Evolutionary conservation across 2,329 filamentous ascomycete genomes (phyloP).

Genomic region (Dactylonectria estremocensis): DNA sequence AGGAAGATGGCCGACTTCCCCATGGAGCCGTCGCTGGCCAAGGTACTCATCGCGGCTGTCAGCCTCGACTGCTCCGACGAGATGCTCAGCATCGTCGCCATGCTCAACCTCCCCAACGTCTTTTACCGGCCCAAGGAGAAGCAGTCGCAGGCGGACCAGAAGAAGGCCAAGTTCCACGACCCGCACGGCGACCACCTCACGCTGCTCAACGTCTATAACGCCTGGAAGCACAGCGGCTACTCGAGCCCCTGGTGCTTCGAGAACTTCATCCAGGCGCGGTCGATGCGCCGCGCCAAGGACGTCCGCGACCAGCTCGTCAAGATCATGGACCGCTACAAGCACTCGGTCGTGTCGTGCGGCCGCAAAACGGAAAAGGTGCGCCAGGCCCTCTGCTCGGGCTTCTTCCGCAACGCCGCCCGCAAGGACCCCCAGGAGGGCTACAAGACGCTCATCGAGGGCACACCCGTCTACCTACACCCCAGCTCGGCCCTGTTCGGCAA

Average conservation of each 20-base stretch:
- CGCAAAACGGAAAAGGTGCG: slow-evolving; percentile 89
- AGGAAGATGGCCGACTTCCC: slow-evolving; percentile 99
- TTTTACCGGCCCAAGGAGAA: slow-evolving; percentile 99
- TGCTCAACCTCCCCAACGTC: slow-evolving; percentile 88
- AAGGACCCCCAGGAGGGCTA: slow-evolving; percentile 98
- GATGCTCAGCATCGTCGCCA: slow-evolving; percentile 92
- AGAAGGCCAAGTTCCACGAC: slow-evolving; percentile 98
- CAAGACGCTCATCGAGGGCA: slow-evolving; percentile 96
- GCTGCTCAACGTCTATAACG: slow-evolving; percentile 95
- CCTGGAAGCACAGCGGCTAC: slow-evolving; percentile 90
- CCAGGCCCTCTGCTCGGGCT: slow-evolving; percentile 90
- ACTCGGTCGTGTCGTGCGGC: slow-evolving; percentile 87
- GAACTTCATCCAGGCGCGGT: slow-evolving; percentile 95
- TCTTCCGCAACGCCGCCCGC: slow-evolving; percentile 94
- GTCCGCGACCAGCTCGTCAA: slow-evolving; percentile 92
- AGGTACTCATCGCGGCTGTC: slow-evolving; percentile 89
- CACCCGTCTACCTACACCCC: slow-evolving; percentile 95
- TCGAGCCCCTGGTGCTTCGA: slow-evolving; percentile 95
- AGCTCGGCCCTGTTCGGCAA: slow-evolving; percentile 94
- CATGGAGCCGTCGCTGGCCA: slow-evolving; percentile 94
- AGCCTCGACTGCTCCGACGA: slow-evolving; percentile 94
- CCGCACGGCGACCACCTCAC: slow-evolving; percentile 95
- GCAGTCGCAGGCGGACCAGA: slow-evolving; percentile 95
- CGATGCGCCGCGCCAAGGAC: slow-evolving; percentile 91
- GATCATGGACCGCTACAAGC: slow-evolving; percentile 94